Conservation (phyloP, 176 grass and related monocot genomes). For the Cenchrus fungigraminus region DNA sequence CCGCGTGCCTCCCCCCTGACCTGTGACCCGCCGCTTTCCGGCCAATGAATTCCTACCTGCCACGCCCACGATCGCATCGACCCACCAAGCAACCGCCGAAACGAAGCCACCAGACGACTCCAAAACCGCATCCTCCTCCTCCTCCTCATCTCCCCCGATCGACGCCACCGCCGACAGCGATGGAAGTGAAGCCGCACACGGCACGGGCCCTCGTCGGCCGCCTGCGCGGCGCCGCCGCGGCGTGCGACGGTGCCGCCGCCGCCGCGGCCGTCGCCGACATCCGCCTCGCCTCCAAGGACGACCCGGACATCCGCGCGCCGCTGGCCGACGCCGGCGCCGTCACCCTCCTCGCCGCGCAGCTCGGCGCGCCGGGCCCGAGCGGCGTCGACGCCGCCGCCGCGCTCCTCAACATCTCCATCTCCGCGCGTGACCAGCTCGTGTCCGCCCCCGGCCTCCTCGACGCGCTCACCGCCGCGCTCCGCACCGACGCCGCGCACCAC, state of each 20-base stretch:
- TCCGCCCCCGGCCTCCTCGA: constrained; percentile 69
- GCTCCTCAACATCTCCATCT: constrained; percentile 90
- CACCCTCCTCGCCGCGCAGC: constrained; percentile 63
- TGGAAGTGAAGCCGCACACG: constrained; percentile 75
- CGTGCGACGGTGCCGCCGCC: constrained; percentile 33
- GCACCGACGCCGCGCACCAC: constrained; percentile 63
- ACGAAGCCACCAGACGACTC: background rate
- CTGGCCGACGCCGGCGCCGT: constrained; percentile 68
- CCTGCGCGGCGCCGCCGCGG: constrained; percentile 49
- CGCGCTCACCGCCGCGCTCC: constrained; percentile 67
- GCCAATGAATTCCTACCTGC: constrained; percentile 9
- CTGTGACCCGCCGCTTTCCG: background rate
- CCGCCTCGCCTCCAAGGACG: constrained; percentile 70
- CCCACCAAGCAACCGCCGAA: background rate
- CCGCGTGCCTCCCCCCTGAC: background rate
- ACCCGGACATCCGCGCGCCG: constrained; percentile 61
- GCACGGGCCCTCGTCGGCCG: constrained; percentile 63
- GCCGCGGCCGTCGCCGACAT: constrained; percentile 58
- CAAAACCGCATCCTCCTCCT: constrained; percentile 10
- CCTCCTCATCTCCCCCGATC: background rate
- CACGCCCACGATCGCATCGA: background rate
- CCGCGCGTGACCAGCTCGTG: constrained; percentile 67
- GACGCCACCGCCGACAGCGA: background rate
- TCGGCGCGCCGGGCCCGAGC: constrained; percentile 7
- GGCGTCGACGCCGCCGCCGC: constrained; percentile 78